Base-by-base conservation (phyloP, 139 green algal species). In the Coelastrella sp. region DNA sequence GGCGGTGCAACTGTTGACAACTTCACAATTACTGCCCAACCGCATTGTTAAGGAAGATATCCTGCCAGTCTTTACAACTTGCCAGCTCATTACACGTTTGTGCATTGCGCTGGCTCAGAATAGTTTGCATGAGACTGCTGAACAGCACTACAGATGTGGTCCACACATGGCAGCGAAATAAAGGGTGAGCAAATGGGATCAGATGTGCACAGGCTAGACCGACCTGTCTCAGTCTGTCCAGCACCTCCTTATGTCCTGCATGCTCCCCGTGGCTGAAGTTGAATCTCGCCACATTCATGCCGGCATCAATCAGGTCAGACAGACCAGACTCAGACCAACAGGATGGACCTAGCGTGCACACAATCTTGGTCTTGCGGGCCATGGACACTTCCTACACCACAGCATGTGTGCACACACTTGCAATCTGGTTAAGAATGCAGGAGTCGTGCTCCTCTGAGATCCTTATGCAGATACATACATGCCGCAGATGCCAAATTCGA, bases 221-320 rank as follows among this genome's bases (percentile, higher is more conserved):
- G 32, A 94, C 92, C 92, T 92, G 92, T 22, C 92, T 74, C 80
- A 94, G 75, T 10, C 92, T 54, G 79, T 92, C 80, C 88, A 94
- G 90, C 75, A 94, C 92, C 85, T 96, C 91, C 83, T 89, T 78
- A 84, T 97, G 95, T 7, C 76, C 87, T 54, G 95, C 95, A 91
- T 98, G 96, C 16, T 89, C 92, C 58, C 96, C 96, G 88, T 98
- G 96, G 23, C 93, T 97, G 92, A 98, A 98, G 93, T 98, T 98
- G 92, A 98, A 97, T 47, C 96, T 94, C 7, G 95, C 95, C 60
- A 98, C 93, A 83, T 95, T 93, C 93, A 97, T 95, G 88, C 95
- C 95, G 4, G 93, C 92, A 20, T 95, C 91, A 68, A 97, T 73
- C 80, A 97, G 91, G n/a, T 85, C 68, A 14, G 60, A 90, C 60